phyloP scores from a whole-genome alignment of 2,329 filamentous ascomycete species.

The Boeremia exigua region DNA sequence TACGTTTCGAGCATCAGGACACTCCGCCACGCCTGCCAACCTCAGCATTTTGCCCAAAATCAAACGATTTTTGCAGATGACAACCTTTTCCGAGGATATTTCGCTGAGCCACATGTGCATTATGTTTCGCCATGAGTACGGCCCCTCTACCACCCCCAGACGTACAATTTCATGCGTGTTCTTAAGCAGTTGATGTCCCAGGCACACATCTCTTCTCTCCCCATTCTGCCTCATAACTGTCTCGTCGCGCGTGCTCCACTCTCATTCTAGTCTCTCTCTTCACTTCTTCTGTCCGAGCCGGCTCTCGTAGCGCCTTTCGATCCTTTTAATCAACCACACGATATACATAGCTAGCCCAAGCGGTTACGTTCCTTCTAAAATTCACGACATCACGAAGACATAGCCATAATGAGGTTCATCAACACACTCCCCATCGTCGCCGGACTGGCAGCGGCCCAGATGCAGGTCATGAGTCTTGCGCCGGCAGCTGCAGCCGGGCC shows the following conservation, averaged over 20 bases:
- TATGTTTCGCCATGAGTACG: conserved; percentile 47
- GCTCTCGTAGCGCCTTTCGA: conserved; percentile 49
- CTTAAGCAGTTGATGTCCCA: conserved; percentile 46
- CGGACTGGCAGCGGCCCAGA: conserved; percentile 42
- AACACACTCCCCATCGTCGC: conserved; percentile 41
- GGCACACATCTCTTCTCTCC: conserved; percentile 31
- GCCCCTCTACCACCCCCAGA: conserved; percentile 30
- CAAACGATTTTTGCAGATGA: conserved; percentile 37
- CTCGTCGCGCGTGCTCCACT: conserved; percentile 43
- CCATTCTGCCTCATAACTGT: conserved; percentile 42
- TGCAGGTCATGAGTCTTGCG: conserved; percentile 41
- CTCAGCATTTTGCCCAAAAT: conserved; percentile 34
- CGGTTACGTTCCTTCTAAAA: conserved; percentile 41
- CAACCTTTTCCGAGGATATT: conserved; percentile 33
- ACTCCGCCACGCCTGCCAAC: conserved; percentile 25
- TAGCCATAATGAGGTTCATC: conserved; percentile 51
- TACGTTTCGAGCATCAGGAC: conserved; percentile 41
- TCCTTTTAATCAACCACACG: conserved; percentile 28
- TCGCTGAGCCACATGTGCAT: conserved; percentile 42
- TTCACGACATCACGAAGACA: conserved; percentile 31
- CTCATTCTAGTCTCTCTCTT: conserved; percentile 40
- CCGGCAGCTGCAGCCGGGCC: conserved; percentile 32
- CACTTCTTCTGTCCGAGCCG: conserved; percentile 48
- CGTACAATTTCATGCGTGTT: conserved; percentile 49
- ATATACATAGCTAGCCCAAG: conserved; percentile 38